These are phyloP conservation scores for Chrysoporthe cubensis DNA, from an alignment of 2,329 filamentous ascomycete genomes.

Conservation along the genomic window DNA sequence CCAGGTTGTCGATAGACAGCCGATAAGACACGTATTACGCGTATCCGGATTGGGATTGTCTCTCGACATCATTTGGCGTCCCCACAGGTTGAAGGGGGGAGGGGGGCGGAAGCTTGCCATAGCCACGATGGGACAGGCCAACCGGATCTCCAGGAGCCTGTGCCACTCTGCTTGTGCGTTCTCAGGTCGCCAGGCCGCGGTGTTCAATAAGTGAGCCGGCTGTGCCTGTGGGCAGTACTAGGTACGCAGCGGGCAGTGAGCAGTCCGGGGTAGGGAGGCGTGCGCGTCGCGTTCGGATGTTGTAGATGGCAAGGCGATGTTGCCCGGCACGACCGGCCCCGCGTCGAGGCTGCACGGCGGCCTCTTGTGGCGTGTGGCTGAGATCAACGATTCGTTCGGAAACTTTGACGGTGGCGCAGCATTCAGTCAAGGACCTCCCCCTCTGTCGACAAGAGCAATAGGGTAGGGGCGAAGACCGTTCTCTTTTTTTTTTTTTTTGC, in stretches of 20 bases:
- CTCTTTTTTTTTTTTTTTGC: too few species aligned
- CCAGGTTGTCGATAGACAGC: background rate
- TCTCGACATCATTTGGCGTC: background rate
- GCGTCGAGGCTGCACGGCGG: background rate
- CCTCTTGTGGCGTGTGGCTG: constrained; percentile 1
- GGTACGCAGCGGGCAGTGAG: background rate
- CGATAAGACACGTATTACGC: background rate
- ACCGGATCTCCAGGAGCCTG: background rate
- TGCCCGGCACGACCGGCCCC: too few species aligned
- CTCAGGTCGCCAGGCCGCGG: background rate
- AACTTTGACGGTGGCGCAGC: background rate
- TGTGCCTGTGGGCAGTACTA: background rate
- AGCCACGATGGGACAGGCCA: constrained; percentile 1
- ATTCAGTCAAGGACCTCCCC: background rate
- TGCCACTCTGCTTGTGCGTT: background rate
- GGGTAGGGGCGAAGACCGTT: too few species aligned
- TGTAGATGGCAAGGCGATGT: background rate
- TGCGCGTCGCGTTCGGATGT: background rate
- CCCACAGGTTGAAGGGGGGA: background rate
- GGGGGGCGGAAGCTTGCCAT: background rate
- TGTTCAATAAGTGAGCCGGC: background rate
- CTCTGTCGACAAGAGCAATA: too few species aligned
- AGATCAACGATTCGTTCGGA: background rate
- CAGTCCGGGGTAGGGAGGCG: background rate
- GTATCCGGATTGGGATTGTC: background rate